Conservation (phyloP, 106 monocot species). For the Allium fistulosum region DNA sequence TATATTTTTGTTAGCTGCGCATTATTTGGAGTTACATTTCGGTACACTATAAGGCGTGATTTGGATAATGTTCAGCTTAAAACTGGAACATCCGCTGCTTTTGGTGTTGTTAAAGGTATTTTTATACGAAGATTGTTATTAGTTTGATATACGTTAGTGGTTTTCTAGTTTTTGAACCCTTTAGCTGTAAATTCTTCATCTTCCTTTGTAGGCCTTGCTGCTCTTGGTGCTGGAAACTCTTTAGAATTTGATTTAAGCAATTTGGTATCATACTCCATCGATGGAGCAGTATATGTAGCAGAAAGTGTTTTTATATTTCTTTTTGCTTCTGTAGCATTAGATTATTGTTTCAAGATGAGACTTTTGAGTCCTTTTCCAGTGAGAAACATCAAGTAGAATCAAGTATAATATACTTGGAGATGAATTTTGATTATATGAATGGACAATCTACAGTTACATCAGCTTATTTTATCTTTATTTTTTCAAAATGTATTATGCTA, state of each 20-base stretch:
- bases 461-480: too few species aligned
- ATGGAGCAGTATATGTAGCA: slow-evolving; percentile 34
- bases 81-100: slow-evolving; percentile 72
- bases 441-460: not conserved
- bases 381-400: slow-evolving; percentile 17
- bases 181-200: not conserved
- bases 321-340: slow-evolving; percentile 72
- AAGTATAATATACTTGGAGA: not conserved
- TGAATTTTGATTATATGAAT: not conserved
- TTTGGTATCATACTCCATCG: slow-evolving; percentile 27
- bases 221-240: slow-evolving; percentile 32
- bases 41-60: slow-evolving; percentile 77
- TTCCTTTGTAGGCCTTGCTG: slow-evolving; percentile 65
- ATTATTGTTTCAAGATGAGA: slow-evolving; percentile 76
- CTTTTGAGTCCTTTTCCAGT: slow-evolving; percentile 70
- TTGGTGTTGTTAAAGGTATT: slow-evolving; percentile 56
- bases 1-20: slow-evolving; percentile 57
- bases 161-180: too few species aligned
- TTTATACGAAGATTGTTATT: too few species aligned
- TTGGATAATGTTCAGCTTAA: slow-evolving; percentile 82
- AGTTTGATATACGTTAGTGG: too few species aligned
- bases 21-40: slow-evolving; percentile 82
- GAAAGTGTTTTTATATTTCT: slow-evolving; percentile 64
- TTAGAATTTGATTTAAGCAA: slow-evolving; percentile 25
- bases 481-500: too few species aligned